Evolutionary conservation across 2,329 filamentous ascomycete species (phyloP).

Genomic region (Penicillium sp.): DNA sequence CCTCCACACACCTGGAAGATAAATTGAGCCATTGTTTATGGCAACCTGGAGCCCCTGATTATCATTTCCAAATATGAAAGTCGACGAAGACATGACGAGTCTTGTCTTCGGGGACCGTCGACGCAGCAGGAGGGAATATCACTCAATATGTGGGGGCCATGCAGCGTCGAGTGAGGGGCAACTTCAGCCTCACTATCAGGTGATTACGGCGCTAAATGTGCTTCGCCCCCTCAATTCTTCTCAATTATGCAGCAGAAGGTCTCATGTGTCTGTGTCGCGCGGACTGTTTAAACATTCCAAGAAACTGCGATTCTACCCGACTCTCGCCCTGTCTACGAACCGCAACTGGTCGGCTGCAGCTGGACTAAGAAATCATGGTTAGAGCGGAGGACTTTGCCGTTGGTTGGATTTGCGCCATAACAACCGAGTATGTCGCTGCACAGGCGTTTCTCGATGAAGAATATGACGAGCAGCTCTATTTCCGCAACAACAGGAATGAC

Average conservation of each 20-base stretch:
- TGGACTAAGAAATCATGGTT: no score
- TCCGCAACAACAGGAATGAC: slow-evolving; percentile 29
- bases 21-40: no score
- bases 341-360: no score
- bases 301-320: no score
- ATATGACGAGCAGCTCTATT: slow-evolving; percentile 29
- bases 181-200: neutral
- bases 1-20: no score
- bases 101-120: no score
- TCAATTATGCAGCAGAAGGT: neutral
- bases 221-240: neutral
- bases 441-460: slow-evolving; percentile 46
- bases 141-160: neutral
- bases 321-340: neutral
- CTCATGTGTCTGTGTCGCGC: neutral
- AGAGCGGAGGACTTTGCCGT: slow-evolving; percentile 39
- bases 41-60: no score
- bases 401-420: slow-evolving; percentile 52
- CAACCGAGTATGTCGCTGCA: slow-evolving; percentile 44
- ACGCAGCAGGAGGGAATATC: no score
- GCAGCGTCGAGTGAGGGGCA: neutral
- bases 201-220: neutral
- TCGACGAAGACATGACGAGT: no score
- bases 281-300: no score
- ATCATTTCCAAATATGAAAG: no score